Percentiles rank a stretch among this genome's conserved stretches.
These are phyloP conservation scores for Plasmodium chabaudi DNA, from an alignment of 169 alveolate species.

Conservation along the genomic window DNA sequence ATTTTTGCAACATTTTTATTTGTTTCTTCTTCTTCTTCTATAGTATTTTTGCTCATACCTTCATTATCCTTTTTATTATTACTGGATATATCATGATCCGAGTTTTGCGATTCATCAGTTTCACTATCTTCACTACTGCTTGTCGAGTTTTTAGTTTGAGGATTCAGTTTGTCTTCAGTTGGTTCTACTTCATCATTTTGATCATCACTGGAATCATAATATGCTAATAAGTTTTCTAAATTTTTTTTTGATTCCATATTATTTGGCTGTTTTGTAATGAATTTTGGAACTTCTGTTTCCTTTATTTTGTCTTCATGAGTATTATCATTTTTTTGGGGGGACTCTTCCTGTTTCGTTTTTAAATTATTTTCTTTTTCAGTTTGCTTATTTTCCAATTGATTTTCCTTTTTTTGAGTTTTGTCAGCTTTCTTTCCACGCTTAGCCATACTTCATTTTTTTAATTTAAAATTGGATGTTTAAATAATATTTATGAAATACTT, in stretches of 20 bases:
- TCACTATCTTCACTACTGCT: not conserved
- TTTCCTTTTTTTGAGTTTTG: not conserved
- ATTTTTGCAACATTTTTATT: not conserved
- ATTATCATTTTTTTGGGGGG: not conserved
- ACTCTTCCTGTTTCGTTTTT: not conserved
- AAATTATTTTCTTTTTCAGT: not conserved
- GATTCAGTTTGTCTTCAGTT: not conserved
- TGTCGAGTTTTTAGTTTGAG: no score
- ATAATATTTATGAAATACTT: no score
- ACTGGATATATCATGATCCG: not conserved
- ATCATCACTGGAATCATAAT: conserved; percentile 55
- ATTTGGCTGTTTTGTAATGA: not conserved
- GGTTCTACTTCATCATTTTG: conserved; percentile 12
- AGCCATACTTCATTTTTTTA: conserved; percentile 3
- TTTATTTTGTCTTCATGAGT: not conserved
- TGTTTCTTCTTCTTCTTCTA: not conserved
- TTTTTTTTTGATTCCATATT: conserved; percentile 17
- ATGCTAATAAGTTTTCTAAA: conserved; percentile 17
- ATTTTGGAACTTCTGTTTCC: not conserved
- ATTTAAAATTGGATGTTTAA: no score
- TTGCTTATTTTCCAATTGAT: not conserved
- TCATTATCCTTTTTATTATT: not conserved
- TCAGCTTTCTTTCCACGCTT: not conserved
- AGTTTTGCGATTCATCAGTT: not conserved
- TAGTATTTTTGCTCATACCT: not conserved